These are phyloP conservation scores for Smallanthus sonchifolius DNA, from an alignment of 129 eudicot genomes.

Conservation along the genomic window DNA sequence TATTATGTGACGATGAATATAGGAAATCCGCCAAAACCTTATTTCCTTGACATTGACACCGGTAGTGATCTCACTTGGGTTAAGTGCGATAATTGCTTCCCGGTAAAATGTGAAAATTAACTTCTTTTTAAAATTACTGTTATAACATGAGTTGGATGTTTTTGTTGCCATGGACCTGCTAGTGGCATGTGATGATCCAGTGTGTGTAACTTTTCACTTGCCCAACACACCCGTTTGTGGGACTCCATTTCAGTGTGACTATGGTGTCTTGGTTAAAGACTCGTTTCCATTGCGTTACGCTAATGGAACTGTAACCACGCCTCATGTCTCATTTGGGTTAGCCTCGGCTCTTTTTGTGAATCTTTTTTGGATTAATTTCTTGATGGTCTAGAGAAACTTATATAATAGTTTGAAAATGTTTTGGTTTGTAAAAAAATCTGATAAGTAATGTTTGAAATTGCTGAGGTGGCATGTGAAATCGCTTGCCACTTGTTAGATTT, in stretches of 20 bases:
- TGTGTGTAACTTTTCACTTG: conserved; percentile 47
- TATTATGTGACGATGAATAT: conserved; percentile 51
- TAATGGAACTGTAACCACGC: conserved; percentile 42
- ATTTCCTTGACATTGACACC: conserved; percentile 70
- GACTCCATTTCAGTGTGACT: conserved; percentile 61
- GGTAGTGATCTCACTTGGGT: conserved; percentile 89
- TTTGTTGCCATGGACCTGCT: conserved; percentile 31
- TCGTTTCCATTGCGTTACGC: conserved; percentile 40
- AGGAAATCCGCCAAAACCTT: conserved; percentile 64
- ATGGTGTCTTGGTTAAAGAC: conserved; percentile 65
- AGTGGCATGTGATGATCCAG: conserved; percentile 51
- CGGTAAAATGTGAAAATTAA: conserved; percentile 30
- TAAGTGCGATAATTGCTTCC: conserved; percentile 46
- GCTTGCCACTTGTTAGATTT: too few species aligned
- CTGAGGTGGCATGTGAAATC: too few species aligned
- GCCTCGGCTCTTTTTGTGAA: background rate
- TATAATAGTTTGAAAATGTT: too few species aligned
- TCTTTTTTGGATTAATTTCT: too few species aligned
- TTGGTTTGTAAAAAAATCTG: too few species aligned
- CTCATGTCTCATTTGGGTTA: conserved; percentile 68
- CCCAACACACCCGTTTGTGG: conserved; percentile 36
- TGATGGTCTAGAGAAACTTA: too few species aligned
- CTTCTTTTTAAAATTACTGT: too few species aligned
- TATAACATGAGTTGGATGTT: background rate
- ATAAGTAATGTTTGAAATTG: too few species aligned